Conservation (phyloP, 371 early-diverging fungal genomes). For the Sporodiniella umbellata region DNA sequence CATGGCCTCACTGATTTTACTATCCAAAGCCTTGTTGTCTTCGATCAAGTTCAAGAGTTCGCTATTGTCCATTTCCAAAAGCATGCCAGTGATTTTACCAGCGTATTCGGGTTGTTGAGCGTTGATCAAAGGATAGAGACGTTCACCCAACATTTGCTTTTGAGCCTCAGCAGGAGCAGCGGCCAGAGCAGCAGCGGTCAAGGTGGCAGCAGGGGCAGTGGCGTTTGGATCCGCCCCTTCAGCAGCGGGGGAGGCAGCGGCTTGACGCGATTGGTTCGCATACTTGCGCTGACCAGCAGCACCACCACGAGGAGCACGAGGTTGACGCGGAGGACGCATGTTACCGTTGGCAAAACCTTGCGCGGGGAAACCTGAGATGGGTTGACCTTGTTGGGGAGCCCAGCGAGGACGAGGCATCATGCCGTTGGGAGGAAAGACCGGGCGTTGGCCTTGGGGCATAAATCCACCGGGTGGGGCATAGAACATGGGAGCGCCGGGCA, state of each 20-base stretch:
- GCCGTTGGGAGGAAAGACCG: constrained; percentile 70
- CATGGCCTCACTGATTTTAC: constrained; percentile 85
- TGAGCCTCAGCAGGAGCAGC: constrained; percentile 81
- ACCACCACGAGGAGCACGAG: constrained; percentile 60
- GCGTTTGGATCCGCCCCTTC: constrained; percentile 32
- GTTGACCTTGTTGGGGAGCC: constrained; percentile 63
- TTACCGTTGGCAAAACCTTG: constrained; percentile 35
- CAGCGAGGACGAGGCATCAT: constrained; percentile 80
- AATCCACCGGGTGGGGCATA: constrained; percentile 55
- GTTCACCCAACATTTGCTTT: constrained; percentile 95
- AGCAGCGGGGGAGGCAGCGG: constrained; percentile 33
- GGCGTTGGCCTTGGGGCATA: constrained; percentile 62
- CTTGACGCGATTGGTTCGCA: constrained; percentile 37
- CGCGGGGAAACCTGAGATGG: constrained; percentile 55
- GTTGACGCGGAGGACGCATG: constrained; percentile 47
- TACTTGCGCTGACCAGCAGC: constrained; percentile 56
- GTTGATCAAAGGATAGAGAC: constrained; percentile 81
- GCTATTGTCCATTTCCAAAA: constrained; percentile 96
- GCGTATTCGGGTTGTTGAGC: constrained; percentile 72
- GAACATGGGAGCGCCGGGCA: constrained; percentile 52
- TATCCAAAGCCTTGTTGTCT: constrained; percentile 65
- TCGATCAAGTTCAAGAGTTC: constrained; percentile 91
- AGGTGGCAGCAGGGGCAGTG: constrained; percentile 43
- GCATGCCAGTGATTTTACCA: constrained; percentile 98
- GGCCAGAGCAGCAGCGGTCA: constrained; percentile 82